phyloP scores from a whole-genome alignment of 257 asterid genomes.

The Cordia subcordata region DNA sequence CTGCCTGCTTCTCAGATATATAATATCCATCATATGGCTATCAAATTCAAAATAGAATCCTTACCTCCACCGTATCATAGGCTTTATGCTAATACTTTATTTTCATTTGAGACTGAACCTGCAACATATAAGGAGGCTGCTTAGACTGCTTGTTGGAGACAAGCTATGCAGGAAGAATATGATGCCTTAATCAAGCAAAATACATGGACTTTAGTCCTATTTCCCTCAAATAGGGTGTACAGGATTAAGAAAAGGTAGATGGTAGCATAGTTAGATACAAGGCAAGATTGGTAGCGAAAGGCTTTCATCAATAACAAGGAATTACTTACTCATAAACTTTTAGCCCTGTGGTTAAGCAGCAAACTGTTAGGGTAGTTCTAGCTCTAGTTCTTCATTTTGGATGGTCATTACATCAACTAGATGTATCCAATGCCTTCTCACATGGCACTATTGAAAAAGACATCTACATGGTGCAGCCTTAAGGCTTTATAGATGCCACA shows the following conservation, averaged over 20 bases:
- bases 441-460: not conserved
- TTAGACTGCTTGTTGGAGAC: too few relatives aligned
- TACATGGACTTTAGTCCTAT: too few relatives aligned
- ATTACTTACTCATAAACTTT: slow-evolving; percentile 1
- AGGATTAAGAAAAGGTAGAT: not conserved
- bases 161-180: too few relatives aligned
- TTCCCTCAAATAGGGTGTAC: not conserved
- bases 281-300: slow-evolving; percentile 1
- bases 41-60: too few relatives aligned
- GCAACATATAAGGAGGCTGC: too few relatives aligned
- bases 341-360: not conserved
- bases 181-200: too few relatives aligned
- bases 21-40: too few relatives aligned
- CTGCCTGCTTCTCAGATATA: too few relatives aligned
- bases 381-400: not conserved
- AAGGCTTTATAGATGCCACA: not conserved
- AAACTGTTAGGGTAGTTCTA: not conserved
- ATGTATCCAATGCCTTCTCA: not conserved
- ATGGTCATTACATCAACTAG: not conserved
- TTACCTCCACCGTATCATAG: too few relatives aligned
- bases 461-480: not conserved
- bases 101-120: too few relatives aligned
- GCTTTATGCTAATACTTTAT: too few relatives aligned
- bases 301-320: not conserved
- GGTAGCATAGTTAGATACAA: not conserved